Evolutionary conservation across 352 stramenopile genomes (phyloP), one percentile per base, ranked within the genome.

Genomic region (Globisporangium middletonii): DNA sequence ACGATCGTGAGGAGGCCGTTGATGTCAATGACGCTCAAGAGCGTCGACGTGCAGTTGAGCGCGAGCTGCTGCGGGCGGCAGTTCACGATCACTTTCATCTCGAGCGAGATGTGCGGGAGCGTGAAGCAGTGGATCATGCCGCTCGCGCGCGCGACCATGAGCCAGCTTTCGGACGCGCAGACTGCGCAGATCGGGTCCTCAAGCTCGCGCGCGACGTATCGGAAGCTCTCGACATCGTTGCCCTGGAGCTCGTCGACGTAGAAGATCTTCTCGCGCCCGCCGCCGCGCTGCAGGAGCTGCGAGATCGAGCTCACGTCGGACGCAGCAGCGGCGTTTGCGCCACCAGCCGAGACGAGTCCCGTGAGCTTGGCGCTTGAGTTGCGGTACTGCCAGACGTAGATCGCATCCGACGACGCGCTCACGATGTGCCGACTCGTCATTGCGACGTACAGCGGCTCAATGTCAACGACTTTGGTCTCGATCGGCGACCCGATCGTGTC

Each of bases 371-470:
- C 63, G 53, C 72, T 90, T 0, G 79, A 83, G 37, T 90, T 92
- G 42, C 86, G 89, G 65, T 97, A 98, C 72, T 98, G 93, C 92
- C 93, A 98, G 0, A 94, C 79, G 64, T 97, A 98, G 19, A 97
- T 91, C 4, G 79, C 86, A 44, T 92, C 78, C 2, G 77, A 69
- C 7, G 77, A 90, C 0, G 91, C 88, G 12, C 83, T 75, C 23
- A 96, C 67, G 18, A 97, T 80, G 51, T 96, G 84, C 42, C 76
- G 75, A 15, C 73, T 60, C n/a, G 88, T 96, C 92, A 98, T 98
- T 30, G 68, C 60, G 42, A 95, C 72, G 53, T 85, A 93, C 12
- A 86, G 59, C 23, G 92, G 89, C 57, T 92, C 81, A 35, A 97
- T 87, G 48, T 88, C 73, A 23, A 97, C 76, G 19, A 88, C 65